Evolutionary conservation across 345 rosid genomes (phyloP), one percentile per base, ranked within the genome.

Genomic region (Brassica nigra): DNA sequence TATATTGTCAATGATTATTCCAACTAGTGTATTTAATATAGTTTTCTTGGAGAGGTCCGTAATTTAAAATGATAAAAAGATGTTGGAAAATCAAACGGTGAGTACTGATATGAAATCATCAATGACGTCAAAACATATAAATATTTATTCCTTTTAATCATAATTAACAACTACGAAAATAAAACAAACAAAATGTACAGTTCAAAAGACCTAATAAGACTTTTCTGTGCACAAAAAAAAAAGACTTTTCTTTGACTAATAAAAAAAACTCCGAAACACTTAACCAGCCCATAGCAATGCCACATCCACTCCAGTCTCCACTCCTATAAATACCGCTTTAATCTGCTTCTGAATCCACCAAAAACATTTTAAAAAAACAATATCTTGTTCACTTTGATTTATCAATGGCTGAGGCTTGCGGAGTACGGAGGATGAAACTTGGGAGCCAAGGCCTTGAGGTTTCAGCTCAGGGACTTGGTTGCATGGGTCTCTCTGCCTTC

Each of bases 381-480:
- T 23, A 23, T 54, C 39, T 4, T n/a, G 8, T 34, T 16, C 10
- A 9, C 11, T 23, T 61, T 23, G 36, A 75, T 64, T 11, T 9
- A 52, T 33, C 68, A 66, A 76, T 77, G 84, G 77, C 73, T 3
- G 63, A 74, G 68, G 44, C 31, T 54, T 28, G 61, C 16, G n/a
- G 64, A 54, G 78, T 81, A 12, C 20, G 61, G 2, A 81, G 84
- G 30, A 71, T 81, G 6, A 76, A 81, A 64, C 59, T 76, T 0
- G 84, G 81, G 42, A 76, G 78, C 54, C 77, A 81, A 59, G 81
- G 84, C 20, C 74, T 81, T 47, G 81, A 66, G 39, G 78, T 86
- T 6, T 84, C 86, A 0, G 86, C 89, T 27, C 89, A 84, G 31
- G 89, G 86, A 33, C 83, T 86, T 18, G 89, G 89, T 20, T 87